Conservation (phyloP, 768 basidiomycete genomes). For the Guyanaporus albipodus region DNA sequence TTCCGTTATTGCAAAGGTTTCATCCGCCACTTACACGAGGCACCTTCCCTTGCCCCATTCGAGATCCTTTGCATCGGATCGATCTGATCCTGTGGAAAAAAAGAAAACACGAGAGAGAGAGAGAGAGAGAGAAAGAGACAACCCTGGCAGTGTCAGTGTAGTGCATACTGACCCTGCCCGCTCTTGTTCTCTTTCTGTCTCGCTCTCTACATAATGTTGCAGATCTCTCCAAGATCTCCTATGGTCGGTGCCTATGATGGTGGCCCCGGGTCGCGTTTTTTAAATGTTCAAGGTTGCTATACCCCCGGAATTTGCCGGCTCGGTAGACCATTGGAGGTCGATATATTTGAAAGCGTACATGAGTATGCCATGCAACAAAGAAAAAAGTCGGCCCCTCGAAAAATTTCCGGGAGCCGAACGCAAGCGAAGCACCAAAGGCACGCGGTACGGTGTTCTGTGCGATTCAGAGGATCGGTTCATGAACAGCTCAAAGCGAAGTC, state of each 20-base stretch:
- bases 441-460: not conserved
- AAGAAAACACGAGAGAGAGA: too few relatives aligned
- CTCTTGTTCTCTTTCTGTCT: not conserved
- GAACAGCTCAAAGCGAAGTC: not conserved
- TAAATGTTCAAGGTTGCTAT: too few relatives aligned
- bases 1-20: constrained; percentile 25
- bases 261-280: too few relatives aligned
- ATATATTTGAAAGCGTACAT: too few relatives aligned
- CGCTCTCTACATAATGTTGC: not conserved
- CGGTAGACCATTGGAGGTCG: too few relatives aligned
- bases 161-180: not conserved
- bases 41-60: constrained; percentile 16
- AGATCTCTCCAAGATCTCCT: not conserved
- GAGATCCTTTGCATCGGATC: constrained; percentile 12
- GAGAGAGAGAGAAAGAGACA: too few relatives aligned
- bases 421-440: not conserved
- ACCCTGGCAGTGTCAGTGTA: constrained; percentile 8
- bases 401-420: not conserved
- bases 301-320: not conserved
- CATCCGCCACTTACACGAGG: constrained; percentile 20
- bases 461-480: constrained; percentile 5
- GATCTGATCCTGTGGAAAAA: constrained; percentile 16
- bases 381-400: not conserved
- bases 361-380: too few relatives aligned
- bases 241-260: too few relatives aligned